phyloP scores from a whole-genome alignment of 2,329 filamentous ascomycete species.

The Epicoccum nigrum region DNA sequence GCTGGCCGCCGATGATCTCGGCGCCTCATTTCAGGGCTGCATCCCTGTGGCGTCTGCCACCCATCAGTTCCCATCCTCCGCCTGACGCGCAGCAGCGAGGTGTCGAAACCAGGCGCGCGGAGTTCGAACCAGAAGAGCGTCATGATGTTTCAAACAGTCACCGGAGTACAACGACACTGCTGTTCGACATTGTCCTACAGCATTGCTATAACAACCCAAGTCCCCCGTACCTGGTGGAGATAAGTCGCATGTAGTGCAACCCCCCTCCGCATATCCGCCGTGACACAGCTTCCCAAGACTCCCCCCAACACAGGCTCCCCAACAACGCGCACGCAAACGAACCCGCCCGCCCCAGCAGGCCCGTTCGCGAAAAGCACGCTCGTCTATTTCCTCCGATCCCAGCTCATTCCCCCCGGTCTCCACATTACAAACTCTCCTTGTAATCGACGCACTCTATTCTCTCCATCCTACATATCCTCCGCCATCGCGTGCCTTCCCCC shows the following conservation, averaged over 20 bases:
- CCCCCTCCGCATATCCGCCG: slow-evolving; percentile 4
- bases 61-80: neutral
- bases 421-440: neutral
- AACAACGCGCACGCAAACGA: neutral
- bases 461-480: too few relatives aligned
- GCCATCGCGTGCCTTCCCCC: too few relatives aligned
- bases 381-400: slow-evolving; percentile 1
- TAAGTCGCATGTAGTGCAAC: slow-evolving; percentile 6
- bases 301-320: slow-evolving; percentile 5
- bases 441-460: too few relatives aligned
- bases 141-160: too few relatives aligned
- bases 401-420: neutral
- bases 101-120: neutral
- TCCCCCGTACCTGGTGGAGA: slow-evolving; percentile 8
- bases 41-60: slow-evolving; percentile 2
- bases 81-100: neutral
- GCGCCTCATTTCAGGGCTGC: slow-evolving; percentile 7
- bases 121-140: too few relatives aligned
- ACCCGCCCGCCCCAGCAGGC: neutral
- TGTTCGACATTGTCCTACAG: neutral
- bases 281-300: neutral
- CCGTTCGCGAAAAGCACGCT: neutral
- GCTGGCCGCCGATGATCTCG: neutral
- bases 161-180: too few relatives aligned
- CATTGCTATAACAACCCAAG: slow-evolving; percentile 6